phyloP scores from a whole-genome alignment of 129 eudicot species.

The carrot (Daucus carota) region DH1_v3.0 NC_030384.2:46453501-46454000 shows the following conservation, averaged over 20 bases:
- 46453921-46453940: not conserved
- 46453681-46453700: not conserved
- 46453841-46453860: slow-evolving; percentile 25
- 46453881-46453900: slow-evolving; percentile 38
- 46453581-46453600: slow-evolving; percentile 28
- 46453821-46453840: slow-evolving; percentile 31
- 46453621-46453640: slow-evolving; percentile 1
- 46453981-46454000: not conserved
- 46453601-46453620: slow-evolving; percentile 27
- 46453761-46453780: slow-evolving; percentile 32
- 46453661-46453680: too few relatives aligned
- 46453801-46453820: slow-evolving; percentile 27
- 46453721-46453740: slow-evolving; percentile 32
- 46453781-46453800: slow-evolving; percentile 25
- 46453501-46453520: slow-evolving; percentile 27
- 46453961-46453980: too few relatives aligned
- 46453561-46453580: slow-evolving; percentile 30
- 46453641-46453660: too few relatives aligned
- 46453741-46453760: slow-evolving; percentile 28
- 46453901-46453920: slow-evolving; percentile 38
- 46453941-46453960: not conserved
- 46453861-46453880: slow-evolving; percentile 12
- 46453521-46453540: slow-evolving; percentile 25
- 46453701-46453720: not conserved
- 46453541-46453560: slow-evolving; percentile 21